phyloP scores from a whole-genome alignment of 192 early-diverging fungal species.

The Backusella circina region DNA sequence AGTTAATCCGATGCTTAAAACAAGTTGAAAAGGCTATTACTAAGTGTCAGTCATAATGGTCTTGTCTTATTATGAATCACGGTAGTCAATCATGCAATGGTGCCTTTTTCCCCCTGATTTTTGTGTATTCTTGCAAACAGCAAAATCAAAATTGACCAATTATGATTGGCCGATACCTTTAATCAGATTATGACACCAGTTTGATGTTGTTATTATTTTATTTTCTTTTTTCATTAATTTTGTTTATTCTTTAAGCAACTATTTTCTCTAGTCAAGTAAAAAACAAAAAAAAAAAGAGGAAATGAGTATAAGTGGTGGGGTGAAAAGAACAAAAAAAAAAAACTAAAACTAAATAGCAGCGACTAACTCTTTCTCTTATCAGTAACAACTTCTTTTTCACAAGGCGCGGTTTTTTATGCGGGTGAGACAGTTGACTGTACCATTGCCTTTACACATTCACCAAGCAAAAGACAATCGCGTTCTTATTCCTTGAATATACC shows the following conservation, averaged over 20 bases:
- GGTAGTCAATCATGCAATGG: too few relatives aligned
- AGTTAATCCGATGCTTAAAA: too few relatives aligned
- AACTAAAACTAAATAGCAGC: not conserved
- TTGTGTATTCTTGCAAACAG: not conserved
- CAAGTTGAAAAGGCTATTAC: too few relatives aligned
- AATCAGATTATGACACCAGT: not conserved
- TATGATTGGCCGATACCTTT: not conserved
- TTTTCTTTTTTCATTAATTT: too few relatives aligned
- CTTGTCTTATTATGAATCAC: too few relatives aligned
- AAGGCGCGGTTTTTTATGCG: conserved; percentile 56
- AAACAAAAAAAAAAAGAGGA: not conserved
- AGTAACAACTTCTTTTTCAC: conserved; percentile 42
- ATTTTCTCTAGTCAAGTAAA: not conserved
- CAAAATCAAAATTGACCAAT: not conserved
- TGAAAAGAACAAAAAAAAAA: not conserved
- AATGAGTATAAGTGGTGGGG: not conserved
- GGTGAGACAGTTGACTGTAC: conserved; percentile 52
- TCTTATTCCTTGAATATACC: conserved; percentile 4
- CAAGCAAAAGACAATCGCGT: conserved; percentile 1
- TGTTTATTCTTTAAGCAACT: not conserved
- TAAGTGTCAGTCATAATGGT: too few relatives aligned
- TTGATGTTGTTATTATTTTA: not conserved
- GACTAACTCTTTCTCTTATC: not conserved
- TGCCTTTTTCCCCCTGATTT: not conserved
- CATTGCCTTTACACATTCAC: conserved; percentile 44